Percentiles rank a stretch among this genome's conserved stretches.
Evolutionary conservation across 2,329 filamentous ascomycete genomes (phyloP).

Genomic region (Colletotrichum sp.): DNA sequence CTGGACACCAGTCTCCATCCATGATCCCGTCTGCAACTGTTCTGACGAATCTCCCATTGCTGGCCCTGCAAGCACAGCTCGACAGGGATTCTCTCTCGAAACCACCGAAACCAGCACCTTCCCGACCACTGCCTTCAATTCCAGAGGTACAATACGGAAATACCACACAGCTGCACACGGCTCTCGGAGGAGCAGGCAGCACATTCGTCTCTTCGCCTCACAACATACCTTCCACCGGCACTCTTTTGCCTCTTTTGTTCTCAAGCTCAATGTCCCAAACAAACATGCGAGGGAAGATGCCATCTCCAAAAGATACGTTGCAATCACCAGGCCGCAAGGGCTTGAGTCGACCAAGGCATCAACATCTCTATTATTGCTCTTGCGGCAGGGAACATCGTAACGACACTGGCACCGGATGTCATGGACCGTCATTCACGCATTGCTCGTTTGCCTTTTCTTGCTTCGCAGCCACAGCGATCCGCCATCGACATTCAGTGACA

Average conservation of each 20-base stretch:
- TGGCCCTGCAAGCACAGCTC: not conserved
- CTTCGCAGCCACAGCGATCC: not conserved
- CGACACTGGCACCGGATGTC: not conserved
- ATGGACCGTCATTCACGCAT: not conserved
- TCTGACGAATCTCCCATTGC: not conserved
- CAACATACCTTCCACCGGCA: not conserved
- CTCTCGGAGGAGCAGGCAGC: not conserved
- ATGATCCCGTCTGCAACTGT: not conserved
- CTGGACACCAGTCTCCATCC: not conserved
- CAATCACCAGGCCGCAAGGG: not conserved
- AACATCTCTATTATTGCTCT: not conserved
- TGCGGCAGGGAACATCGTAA: not conserved
- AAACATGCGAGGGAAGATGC: not conserved
- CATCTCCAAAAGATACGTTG: not conserved
- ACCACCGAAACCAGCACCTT: constrained; percentile 1
- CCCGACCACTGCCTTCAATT: not conserved
- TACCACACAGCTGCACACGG: not conserved
- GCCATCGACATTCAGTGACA: not conserved
- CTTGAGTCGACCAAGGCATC: not conserved
- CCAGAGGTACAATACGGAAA: not conserved
- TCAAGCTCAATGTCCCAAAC: not conserved
- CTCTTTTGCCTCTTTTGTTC: not conserved
- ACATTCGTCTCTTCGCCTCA: not conserved
- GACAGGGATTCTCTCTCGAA: constrained; percentile 6
- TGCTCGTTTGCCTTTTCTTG: not conserved